Base-by-base conservation (phyloP, 371 early-diverging fungal species). In the Saksenaea oblongispora region DNA sequence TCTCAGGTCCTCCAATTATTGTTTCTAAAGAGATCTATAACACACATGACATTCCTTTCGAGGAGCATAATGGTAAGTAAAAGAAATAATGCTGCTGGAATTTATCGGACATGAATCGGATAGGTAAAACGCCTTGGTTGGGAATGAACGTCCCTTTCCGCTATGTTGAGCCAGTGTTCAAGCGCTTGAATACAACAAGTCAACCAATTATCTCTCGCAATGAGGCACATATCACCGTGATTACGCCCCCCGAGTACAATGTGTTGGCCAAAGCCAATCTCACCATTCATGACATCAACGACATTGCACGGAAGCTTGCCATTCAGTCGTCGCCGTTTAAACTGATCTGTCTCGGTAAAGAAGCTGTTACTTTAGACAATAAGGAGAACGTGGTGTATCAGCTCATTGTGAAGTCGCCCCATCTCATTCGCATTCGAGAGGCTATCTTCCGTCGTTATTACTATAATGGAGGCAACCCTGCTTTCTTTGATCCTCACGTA, bases 191-290 rank as follows among this genome's bases (percentile, higher is more conserved):
- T 65, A 69, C 82, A 0, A 85, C 86, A 0, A 41, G 71, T 17
- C 70, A 72, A 13, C 81, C 86, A 10, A 69, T 83, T 9, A 59
- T 79, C 28, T 76, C 80, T 54, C 78, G 86, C 36, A 74, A 87
- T 17, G 93, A 93, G 65, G 81, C 93, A 0, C 93, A 93, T 47
- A 72, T 93, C 44, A 93, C 93, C 1, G 81, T 93, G 13, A 75
- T 93, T 39, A 75, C 84, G 8, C 93, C 93, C 0, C 89, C 93
- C 0, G 93, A 93, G 69, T 91, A 79, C 53, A 73, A 78, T 53
- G 76, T 84, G 5, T 73, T 91, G 14, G 73, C 81, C 58, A 80
- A 75, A 11, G 85, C 80, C 4, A 82, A 83, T 58, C 72, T 92
- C 10, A 90, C 91, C n/a, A 87, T 91, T n/a, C 72, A 84, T 8